Base-by-base conservation (phyloP, 2,329 filamentous ascomycete species). In the Talaromyces sp. region DNA sequence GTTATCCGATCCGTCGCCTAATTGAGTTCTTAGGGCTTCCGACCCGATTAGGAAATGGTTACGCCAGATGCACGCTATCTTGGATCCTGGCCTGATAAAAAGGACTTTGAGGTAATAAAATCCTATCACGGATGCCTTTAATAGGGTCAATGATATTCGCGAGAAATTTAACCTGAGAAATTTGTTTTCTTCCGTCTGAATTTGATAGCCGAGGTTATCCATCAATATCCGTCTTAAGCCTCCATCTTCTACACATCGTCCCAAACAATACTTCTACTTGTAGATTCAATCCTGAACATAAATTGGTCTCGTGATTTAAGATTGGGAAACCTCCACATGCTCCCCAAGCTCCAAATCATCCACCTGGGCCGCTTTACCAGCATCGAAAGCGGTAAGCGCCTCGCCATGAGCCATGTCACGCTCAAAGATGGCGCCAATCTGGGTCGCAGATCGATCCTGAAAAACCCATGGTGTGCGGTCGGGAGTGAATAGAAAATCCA, bases 371-470 rank as follows among this genome's bases (percentile, higher is more conserved):
- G 22, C 57, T 33, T 56, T 64, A 22, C 56, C 39, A 24, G 63
- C 59, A 50, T 59, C 41, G 35, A 65, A 65, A 8, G 58, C 59
- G 22, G 63, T 71, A 73, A 81, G 65, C 5, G 70, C 68, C 57
- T 72, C 70, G 1, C 70, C 71, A 49, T 67, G 65, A 33, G 68
- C 65, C 65, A 70, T 66, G 11, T 70, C 68, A 19, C 70, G 67
- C n/a, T 72, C 70, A 59, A 72, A 69, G 11, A 72, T 67, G 1
- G 69, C 69, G 1, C 71, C 71, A 14, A 72, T 66, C 50, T 70
- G 68, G 3, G 66, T 68, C 8, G 71, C 71, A 33, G 68, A 50
- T 1, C 62, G 63, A 37, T 72, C 71, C 22, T 49, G 54, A 45
- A 70, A 70, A 5, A 72, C 69, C 68, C 69, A 71, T 16, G 63